Base-by-base conservation (phyloP, 352 stramenopile species). In the Phytopythium sindhum region DNA sequence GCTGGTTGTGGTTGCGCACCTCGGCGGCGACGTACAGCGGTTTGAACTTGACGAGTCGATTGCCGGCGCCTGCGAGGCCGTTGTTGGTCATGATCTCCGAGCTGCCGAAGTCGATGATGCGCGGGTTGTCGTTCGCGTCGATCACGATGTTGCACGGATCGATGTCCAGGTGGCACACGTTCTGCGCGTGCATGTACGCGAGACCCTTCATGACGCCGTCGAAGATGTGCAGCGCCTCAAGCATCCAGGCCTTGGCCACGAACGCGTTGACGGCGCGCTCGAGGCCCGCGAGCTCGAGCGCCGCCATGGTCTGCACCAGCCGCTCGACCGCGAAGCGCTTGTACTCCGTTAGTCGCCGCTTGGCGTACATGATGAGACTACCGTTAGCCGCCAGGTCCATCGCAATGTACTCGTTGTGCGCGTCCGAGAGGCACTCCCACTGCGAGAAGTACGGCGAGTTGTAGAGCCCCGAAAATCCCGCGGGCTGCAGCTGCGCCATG, bases 21-120 rank as follows among this genome's bases (percentile, higher is more conserved):
- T 93, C 84, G 15, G 78, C 73, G 8, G 84, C 77, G 14, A 89
- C 84, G 62, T 90, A 93, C 0, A 90, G 69, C 31, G 84, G 81
- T 59, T 93, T 93, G 62, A 89, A 93, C 70, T 93, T 93, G 68
- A 93, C 74, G 4, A 90, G 64, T 19, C 75, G 70, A 47, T 87
- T 76, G 48, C 75, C 67, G 0, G 72, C 65, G 45, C 84, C 81
- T 0, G 80, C 84, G n/a, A 73, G 58, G 37, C 82, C 80, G 53
- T 87, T 81, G 60, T 86, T 80, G 11, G 72, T 77, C 80, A 91
- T 89, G 71, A 89, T 85, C 72, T 89, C 78, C 15, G 78, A 86
- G 72, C 84, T 93, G 41, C 86, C 86, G 70, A 91, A 95, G 67
- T 95, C 86, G 24, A 92, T 89, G 28, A 95, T 72, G 23, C 83